Evolutionary conservation across 495 filamentous ascomycete genomes (phyloP), one percentile per base, ranked within the genome.

Genomic region (Acidomyces sp.): DNA sequence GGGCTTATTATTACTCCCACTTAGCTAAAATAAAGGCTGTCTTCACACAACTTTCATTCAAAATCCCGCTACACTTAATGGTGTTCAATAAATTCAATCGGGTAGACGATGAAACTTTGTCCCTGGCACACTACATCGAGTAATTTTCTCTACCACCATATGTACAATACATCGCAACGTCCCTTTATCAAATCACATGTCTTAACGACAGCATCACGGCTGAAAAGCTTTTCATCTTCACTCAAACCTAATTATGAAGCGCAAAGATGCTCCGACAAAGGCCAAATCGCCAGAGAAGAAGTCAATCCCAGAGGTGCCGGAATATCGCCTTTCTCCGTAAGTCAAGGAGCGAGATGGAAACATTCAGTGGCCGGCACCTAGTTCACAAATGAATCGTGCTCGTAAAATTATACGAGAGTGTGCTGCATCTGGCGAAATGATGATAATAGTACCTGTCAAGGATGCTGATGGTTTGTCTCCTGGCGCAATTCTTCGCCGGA

Each of bases 401-500:
- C 46, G 65, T 15, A 27, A 35, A 7, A 65, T 71, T 41, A 61
- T 77, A 21, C 49, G 41, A 25, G 64, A 70, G 53, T 73, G 76
- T 59, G 18, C 23, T 41, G 12, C 37, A 29, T 17, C 35, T 17
- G 23, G 25, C 25, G 9, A 9, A 16, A 34, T 6, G 31, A 34
- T 18, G 0, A 56, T 77, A 30, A 65, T 78, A 18, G 61, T 72
- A 2, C 74, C 74, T 3, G 74, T 77, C 53, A 76, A 75, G 45
- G 74, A 77, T 52, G 69, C 70, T 16, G 74, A 78, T 54, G 74
- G 74, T 4, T 57, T 78, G 12, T 62, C 64, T 27, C 66, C 74
- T 1, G 74, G 74, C 2, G 69, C 67, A 1, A 75, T 77, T 16
- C 47, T 78, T 10, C 55, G 67, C 36, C 66, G 63, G 44, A 74